A percentile compares a stretch with the other conserved stretches of the same genome.
Evolutionary conservation across 306 rosid genomes (phyloP).

Genomic region (apple (Malus domestica)): ASM211411v1 NC_041798.1:28142001-28142500

Average conservation of each 20-base stretch:
- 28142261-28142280: not conserved
- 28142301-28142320: not conserved
- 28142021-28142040: not conserved
- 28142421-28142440: not conserved
- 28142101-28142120: not conserved
- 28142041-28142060: not conserved
- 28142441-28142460: not conserved
- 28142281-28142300: not conserved
- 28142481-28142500: conserved; percentile 37
- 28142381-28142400: no score
- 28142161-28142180: not conserved
- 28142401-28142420: not conserved
- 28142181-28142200: not conserved
- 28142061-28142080: not conserved
- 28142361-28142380: no score
- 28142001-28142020: conserved; percentile 1
- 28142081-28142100: not conserved
- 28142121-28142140: not conserved
- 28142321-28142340: not conserved
- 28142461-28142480: conserved; percentile 20
- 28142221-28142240: not conserved
- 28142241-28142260: not conserved
- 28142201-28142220: not conserved
- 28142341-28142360: not conserved
- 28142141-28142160: not conserved